phyloP scores from a whole-genome alignment of 139 green algal genomes.

The Coccomyxa sp. region DNA sequence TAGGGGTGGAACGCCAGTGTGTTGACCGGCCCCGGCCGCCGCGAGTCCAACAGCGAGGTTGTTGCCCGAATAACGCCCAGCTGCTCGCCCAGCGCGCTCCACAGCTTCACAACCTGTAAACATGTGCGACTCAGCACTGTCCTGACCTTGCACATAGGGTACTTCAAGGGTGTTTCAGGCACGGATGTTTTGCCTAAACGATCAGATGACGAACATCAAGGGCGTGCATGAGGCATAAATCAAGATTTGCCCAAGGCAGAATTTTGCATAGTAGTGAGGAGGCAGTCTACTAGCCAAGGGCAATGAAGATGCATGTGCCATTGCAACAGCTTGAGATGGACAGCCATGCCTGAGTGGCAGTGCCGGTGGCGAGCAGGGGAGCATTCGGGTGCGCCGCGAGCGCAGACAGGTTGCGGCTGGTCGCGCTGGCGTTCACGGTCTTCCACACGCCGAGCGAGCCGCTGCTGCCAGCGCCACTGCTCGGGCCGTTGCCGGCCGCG shows the following conservation, averaged over 20 bases:
- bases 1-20: constrained; percentile 84
- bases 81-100: constrained; percentile 51
- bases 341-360: constrained; percentile 38
- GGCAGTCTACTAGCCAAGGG: too few species aligned
- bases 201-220: too few species aligned
- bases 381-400: constrained; percentile 74
- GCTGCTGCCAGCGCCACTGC: neutral
- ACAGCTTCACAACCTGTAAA: constrained; percentile 48
- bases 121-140: neutral
- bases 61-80: constrained; percentile 64
- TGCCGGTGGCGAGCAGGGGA: constrained; percentile 76
- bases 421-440: constrained; percentile 66
- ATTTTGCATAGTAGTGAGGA: too few species aligned
- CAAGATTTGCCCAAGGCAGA: too few species aligned
- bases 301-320: too few species aligned
- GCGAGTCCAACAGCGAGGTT: constrained; percentile 43
- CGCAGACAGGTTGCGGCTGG: constrained; percentile 55
- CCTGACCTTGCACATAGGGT: too few species aligned
- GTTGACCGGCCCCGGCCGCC: constrained; percentile 68
- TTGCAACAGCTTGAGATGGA: too few species aligned
- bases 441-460: constrained; percentile 39
- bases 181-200: too few species aligned
- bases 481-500: neutral
- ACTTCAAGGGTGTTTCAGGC: too few species aligned
- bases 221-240: too few species aligned